A percentile compares a stretch with the other conserved stretches of the same genome.
phyloP scores from a whole-genome alignment of 2,329 filamentous ascomycete genomes.

The Alternaria ethzedia region DNA sequence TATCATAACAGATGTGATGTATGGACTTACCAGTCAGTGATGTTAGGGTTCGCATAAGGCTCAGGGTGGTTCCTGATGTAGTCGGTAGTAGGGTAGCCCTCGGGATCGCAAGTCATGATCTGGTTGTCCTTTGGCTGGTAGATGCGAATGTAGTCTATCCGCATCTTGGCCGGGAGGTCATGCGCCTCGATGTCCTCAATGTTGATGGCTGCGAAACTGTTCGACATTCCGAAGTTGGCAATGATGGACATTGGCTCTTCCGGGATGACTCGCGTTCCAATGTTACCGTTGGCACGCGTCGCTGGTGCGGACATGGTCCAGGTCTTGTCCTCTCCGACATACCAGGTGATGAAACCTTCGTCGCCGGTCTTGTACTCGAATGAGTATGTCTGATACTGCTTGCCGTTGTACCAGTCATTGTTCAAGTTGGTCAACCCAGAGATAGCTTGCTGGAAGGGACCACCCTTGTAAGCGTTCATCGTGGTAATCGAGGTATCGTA shows the following conservation, averaged over 20 bases:
- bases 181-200: slow-evolving; percentile 58
- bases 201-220: slow-evolving; percentile 68
- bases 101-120: slow-evolving; percentile 70
- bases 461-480: slow-evolving; percentile 63
- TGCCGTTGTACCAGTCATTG: slow-evolving; percentile 64
- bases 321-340: slow-evolving; percentile 68
- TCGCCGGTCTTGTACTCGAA: slow-evolving; percentile 64
- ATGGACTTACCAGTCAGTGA: slow-evolving; percentile 65
- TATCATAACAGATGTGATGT: not conserved
- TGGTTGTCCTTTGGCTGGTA: slow-evolving; percentile 68
- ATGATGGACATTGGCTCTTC: slow-evolving; percentile 72
- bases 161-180: slow-evolving; percentile 67
- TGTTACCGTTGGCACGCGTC: slow-evolving; percentile 71
- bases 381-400: slow-evolving; percentile 61
- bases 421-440: slow-evolving; percentile 62
- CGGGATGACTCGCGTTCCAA: slow-evolving; percentile 69
- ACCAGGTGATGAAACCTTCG: slow-evolving; percentile 70
- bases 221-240: slow-evolving; percentile 74
- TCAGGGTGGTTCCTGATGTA: slow-evolving; percentile 69
- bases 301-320: slow-evolving; percentile 68
- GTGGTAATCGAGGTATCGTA: slow-evolving; percentile 63
- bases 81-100: slow-evolving; percentile 68
- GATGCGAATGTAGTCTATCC: slow-evolving; percentile 73
- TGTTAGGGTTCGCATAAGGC: slow-evolving; percentile 68
- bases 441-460: slow-evolving; percentile 63